These are phyloP conservation scores for Hanseniaspora uvarum DNA, from an alignment of 1,139 yeast species.

Conservation along the genomic window DNA sequence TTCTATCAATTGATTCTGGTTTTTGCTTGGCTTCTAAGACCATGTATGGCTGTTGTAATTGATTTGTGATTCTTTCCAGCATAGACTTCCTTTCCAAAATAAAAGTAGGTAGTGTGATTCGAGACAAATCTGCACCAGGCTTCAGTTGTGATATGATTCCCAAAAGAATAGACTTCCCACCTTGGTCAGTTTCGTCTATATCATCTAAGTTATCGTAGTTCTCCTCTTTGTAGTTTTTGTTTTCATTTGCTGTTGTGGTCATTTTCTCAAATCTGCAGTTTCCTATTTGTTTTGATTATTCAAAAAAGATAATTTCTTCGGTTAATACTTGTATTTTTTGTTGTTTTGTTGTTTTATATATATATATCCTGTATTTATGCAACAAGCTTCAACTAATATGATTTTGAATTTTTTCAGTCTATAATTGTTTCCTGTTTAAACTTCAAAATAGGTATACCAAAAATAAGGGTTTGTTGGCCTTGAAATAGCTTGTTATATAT, in stretches of 20 bases:
- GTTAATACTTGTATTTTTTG: background rate
- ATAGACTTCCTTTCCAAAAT: slow-evolving; percentile 88
- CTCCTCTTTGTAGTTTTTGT: background rate
- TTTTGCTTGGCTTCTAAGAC: slow-evolving; percentile 57
- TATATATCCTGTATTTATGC: too few species aligned
- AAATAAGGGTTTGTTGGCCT: too few species aligned
- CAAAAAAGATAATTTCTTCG: background rate
- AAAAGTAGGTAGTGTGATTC: slow-evolving; percentile 89
- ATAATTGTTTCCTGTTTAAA: too few species aligned
- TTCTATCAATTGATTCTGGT: slow-evolving; percentile 53
- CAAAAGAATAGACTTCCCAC: slow-evolving; percentile 74
- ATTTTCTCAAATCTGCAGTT: background rate
- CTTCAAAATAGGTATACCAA: too few species aligned
- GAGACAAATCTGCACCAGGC: slow-evolving; percentile 82
- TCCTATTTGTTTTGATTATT: background rate
- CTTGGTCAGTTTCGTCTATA: slow-evolving; percentile 82
- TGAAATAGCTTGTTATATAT: too few species aligned
- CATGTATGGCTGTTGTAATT: slow-evolving; percentile 70
- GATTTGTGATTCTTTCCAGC: slow-evolving; percentile 90
- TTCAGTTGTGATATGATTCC: slow-evolving; percentile 83
- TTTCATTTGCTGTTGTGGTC: background rate
- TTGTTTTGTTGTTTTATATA: background rate
- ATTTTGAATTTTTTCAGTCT: too few species aligned
- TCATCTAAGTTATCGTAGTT: slow-evolving; percentile 41
- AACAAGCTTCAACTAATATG: too few species aligned